phyloP scores from a whole-genome alignment of 139 green algal species.

The Chlamydomonas schloesseri region DNA sequence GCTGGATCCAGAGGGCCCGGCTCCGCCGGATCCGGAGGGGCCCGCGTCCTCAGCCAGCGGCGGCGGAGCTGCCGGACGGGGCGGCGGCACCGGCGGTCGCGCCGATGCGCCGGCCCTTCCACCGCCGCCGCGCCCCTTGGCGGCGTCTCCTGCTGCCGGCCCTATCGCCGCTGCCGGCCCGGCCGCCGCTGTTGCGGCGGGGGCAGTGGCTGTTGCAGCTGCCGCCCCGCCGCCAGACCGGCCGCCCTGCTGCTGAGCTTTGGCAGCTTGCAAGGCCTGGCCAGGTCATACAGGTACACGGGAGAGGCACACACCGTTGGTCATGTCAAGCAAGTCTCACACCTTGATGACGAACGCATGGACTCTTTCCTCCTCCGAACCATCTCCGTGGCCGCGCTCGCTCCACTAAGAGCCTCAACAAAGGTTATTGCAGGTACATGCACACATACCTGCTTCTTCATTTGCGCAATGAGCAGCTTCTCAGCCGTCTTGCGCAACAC shows the following conservation, averaged over 20 bases:
- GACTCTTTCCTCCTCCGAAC: too few species aligned
- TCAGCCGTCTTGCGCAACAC: constrained; percentile 88
- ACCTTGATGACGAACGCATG: too few species aligned
- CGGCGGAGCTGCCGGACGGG: too few species aligned
- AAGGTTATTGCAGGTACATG: too few species aligned
- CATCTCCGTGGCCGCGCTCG: too few species aligned
- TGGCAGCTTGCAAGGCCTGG: constrained; percentile 16
- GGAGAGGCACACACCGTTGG: too few species aligned
- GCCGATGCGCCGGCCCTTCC: not conserved
- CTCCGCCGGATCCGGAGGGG: not conserved
- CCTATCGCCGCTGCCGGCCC: not conserved
- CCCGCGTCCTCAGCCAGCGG: not conserved
- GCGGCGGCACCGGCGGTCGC: too few species aligned
- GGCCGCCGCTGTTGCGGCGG: not conserved
- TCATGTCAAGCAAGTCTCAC: too few species aligned
- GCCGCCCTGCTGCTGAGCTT: not conserved
- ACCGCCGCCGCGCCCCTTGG: not conserved
- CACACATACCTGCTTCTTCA: constrained; percentile 74
- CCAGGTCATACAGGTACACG: too few species aligned
- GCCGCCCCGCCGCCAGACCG: not conserved
- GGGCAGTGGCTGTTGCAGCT: not conserved
- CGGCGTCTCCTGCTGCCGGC: not conserved
- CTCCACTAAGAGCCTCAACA: too few species aligned
- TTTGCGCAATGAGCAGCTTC: constrained; percentile 93
- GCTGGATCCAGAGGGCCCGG: not conserved